Base-by-base conservation (phyloP, 345 rosid species). In the Populus ilicifolia region DNA sequence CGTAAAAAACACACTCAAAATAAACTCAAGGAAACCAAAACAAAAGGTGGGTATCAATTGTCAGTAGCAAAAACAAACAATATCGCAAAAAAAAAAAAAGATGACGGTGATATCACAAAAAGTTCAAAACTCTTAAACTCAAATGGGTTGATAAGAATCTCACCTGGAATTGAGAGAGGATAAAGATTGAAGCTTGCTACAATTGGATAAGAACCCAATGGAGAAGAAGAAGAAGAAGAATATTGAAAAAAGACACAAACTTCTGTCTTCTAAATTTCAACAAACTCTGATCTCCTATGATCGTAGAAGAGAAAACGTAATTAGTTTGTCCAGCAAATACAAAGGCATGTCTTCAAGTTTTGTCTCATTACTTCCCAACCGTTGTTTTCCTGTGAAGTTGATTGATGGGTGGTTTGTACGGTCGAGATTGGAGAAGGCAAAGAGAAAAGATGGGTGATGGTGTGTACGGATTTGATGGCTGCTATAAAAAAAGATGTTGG, bases 181-280 rank as follows among this genome's bases (percentile, higher is more conserved):
- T 41, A 65, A 44, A 74, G 71, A 59, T 59, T 70, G n/a, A 75
- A 77, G 33, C 2, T 8, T 11, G 9, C 25, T 6, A 46, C 27
- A 21, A 75, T 50, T 78, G 80, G 79, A 73, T 70, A 78, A 77
- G 74, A 67, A 54, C 54, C 56, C 38, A 12, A 54, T 30, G 8
- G 41, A 76, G 70, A 29, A 50, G 25, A 33, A 65, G 56, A 54
- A 56, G 56, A 54, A 56, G 25, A 73, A 46, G 78, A 78, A 72
- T 72, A 67, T 52, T n/a, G 74, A 59, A 7, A 44, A 9, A 61
- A 38, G 69, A 65, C 70, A 56, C 6, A 17, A 65, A 18, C 36
- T 12, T 13, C 43, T 81, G 78, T 67, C 73, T 23, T 75, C 77
- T 77, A 16, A 68, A 56, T 44, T 36, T 77, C 77, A 65, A 21